These are phyloP conservation scores for Stygiomarasmius scandens DNA, from an alignment of 1,284 basidiomycete species.

Conservation along the genomic window DNA sequence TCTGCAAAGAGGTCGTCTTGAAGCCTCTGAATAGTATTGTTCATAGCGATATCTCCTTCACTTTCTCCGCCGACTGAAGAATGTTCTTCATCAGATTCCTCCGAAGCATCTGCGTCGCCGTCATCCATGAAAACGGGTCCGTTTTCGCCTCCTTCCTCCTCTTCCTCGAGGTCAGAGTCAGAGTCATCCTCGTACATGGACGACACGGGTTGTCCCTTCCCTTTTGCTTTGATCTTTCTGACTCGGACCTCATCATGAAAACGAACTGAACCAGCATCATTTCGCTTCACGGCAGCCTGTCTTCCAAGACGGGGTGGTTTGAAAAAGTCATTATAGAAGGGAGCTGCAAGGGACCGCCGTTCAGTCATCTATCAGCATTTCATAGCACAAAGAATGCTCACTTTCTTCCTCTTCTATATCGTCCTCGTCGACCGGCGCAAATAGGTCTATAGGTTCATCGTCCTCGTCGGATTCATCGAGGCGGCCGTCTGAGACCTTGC, in stretches of 20 bases:
- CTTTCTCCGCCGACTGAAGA: slow-evolving; percentile 28
- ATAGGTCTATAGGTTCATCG: slow-evolving; percentile 66
- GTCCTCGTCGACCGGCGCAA: slow-evolving; percentile 57
- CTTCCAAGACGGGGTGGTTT: slow-evolving; percentile 46
- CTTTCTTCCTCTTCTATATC: slow-evolving; percentile 42
- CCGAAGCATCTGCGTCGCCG: slow-evolving; percentile 25
- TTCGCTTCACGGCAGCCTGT: slow-evolving; percentile 19
- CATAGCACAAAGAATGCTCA: slow-evolving; percentile 1
- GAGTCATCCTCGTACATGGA: slow-evolving; percentile 39
- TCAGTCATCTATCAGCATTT: slow-evolving; percentile 22
- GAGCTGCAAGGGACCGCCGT: slow-evolving; percentile 40
- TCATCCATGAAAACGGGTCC: slow-evolving; percentile 22
- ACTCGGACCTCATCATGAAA: slow-evolving; percentile 84
- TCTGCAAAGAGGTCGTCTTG: slow-evolving; percentile 74
- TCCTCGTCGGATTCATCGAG: slow-evolving; percentile 62
- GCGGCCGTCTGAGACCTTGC: slow-evolving; percentile 60
- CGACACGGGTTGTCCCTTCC: slow-evolving; percentile 57
- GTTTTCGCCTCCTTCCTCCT: slow-evolving; percentile 35
- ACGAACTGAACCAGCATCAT: slow-evolving; percentile 54
- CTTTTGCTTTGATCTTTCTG: slow-evolving; percentile 73
- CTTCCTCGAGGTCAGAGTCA: slow-evolving; percentile 35
- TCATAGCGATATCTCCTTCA: slow-evolving; percentile 24
- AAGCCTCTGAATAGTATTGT: slow-evolving; percentile 55
- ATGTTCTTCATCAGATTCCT: slow-evolving; percentile 17
- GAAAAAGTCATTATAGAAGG: slow-evolving; percentile 76